Base-by-base conservation (phyloP, 305 asterid genomes). In the Lippia alba region DNA sequence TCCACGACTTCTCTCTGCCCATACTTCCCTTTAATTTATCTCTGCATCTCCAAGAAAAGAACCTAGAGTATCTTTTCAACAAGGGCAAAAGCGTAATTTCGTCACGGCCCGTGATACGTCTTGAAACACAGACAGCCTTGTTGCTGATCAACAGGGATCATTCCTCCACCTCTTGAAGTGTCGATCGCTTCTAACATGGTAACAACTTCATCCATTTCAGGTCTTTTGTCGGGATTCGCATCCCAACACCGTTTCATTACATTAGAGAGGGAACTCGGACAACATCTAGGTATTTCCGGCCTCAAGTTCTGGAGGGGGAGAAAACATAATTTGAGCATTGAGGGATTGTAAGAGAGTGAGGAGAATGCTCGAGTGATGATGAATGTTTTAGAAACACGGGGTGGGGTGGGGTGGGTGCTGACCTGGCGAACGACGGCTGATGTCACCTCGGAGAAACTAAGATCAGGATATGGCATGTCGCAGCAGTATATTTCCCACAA, bases 361-460 rank as follows among this genome's bases (percentile, higher is more conserved):
- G n/a, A 48, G 15, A 48, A 48, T 4, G 16, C 54, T 2, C 15
- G 15, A 3, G 6, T 17, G 39, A 2, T 8, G 40, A 12, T 12
- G 6, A 30, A 24, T 24, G 30, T 24, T 24, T 15, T 55, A 24
- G 45, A 56, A 46, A 72, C n/a, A 20, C n/a, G n/a, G n/a, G n/a
- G n/a, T n/a, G n/a, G n/a, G n/a, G n/a, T 9, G 32, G 14, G 57
- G 49, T 18, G 12, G 40, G 39, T 44, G 18, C 5, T 60, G 69
- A 88, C 97, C 94, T 91, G 96, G 40, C 91, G 90, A 80, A 89
- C 97, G 12, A 91, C 97, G 5, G 94, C 97, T 72, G 94, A 91
- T 46, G 97, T 86, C 66, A 88, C 87, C 78, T 91, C 96, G 8
- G 97, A 87, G 74, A 88, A 91, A 76, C 96, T 91, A 41, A 88